Conservation (phyloP, 306 rosid genomes). For the Quercus glauca region DNA sequence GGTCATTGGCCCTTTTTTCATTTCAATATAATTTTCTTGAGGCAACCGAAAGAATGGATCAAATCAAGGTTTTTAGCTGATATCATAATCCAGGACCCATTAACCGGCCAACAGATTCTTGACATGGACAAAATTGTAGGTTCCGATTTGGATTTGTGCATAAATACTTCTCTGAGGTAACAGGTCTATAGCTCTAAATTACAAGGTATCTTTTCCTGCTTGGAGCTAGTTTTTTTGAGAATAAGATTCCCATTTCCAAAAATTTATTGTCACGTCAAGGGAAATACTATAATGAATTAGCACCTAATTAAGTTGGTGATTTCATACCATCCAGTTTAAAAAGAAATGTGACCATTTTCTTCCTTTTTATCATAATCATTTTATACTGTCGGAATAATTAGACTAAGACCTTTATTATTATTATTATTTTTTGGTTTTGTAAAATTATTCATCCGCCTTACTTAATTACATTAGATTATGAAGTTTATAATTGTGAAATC, state of each 20-base stretch:
- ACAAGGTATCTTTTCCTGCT: neutral
- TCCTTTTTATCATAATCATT: neutral
- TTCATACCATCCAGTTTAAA: neutral
- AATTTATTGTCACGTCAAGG: neutral
- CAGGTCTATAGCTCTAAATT: neutral
- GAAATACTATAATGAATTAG: conserved; percentile 3
- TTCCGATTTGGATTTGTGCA: neutral
- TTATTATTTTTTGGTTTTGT: too few relatives aligned
- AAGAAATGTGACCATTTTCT: neutral
- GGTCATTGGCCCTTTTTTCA: too few relatives aligned
- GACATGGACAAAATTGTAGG: neutral
- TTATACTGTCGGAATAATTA: too few relatives aligned
- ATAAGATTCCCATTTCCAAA: neutral
- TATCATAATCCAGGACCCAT: neutral
- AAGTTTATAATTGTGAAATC: too few relatives aligned
- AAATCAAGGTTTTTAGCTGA: neutral
- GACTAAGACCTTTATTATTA: too few relatives aligned
- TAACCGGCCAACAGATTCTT: neutral
- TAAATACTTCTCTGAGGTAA: neutral
- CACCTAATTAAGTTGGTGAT: neutral
- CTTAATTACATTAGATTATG: too few relatives aligned
- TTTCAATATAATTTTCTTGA: neutral
- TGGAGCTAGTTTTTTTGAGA: neutral
- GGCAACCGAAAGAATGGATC: neutral
- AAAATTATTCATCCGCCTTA: too few relatives aligned